Percentiles rank a stretch among this genome's conserved stretches.
Evolutionary conservation across 73 alveolate genomes (phyloP).

Genomic region (Paramecium octaurelia): DNA sequence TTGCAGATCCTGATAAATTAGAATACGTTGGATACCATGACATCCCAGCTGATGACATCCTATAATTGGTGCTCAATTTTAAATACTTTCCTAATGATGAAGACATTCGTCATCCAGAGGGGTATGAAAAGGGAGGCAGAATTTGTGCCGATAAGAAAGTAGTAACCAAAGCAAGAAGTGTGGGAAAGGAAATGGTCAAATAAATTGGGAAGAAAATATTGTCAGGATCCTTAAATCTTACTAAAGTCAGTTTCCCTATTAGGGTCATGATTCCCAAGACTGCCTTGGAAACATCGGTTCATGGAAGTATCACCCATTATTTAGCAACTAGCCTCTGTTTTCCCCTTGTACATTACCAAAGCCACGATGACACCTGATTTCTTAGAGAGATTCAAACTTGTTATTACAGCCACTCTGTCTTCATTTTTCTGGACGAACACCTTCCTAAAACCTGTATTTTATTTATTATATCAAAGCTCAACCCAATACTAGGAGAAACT

Average conservation of each 20-base stretch:
- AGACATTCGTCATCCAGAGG: conserved; percentile 51
- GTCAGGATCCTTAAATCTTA: conserved; percentile 78
- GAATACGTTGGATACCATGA: conserved; percentile 52
- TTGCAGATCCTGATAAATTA: conserved; percentile 54
- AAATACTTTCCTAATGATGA: conserved; percentile 53
- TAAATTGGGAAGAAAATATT: conserved; percentile 79
- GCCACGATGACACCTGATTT: conserved; percentile 80
- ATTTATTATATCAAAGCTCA: conserved; percentile 51
- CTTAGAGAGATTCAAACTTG: conserved; percentile 75
- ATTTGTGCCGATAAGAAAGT: conserved; percentile 67
- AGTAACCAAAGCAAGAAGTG: conserved; percentile 66
- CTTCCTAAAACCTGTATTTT: conserved; percentile 77
- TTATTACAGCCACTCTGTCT: conserved; percentile 68
- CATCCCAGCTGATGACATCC: conserved; percentile 38
- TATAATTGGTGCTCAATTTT: conserved; percentile 24
- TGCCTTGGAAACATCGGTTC: conserved; percentile 69
- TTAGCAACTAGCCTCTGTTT: conserved; percentile 33
- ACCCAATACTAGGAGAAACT: conserved; percentile 98
- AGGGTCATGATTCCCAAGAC: conserved; percentile 77
- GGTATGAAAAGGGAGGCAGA: conserved; percentile 63
- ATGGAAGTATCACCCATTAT: conserved; percentile 11
- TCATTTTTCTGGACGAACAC: conserved; percentile 68
- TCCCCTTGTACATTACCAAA: conserved; percentile 73
- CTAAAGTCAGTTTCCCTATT: conserved; percentile 80
- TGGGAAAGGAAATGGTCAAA: conserved; percentile 79